A percentile compares a stretch with the other conserved stretches of the same genome.
Conservation (phyloP, 2,329 filamentous ascomycete genomes). For the Mycosphaerella arachidis region DNA sequence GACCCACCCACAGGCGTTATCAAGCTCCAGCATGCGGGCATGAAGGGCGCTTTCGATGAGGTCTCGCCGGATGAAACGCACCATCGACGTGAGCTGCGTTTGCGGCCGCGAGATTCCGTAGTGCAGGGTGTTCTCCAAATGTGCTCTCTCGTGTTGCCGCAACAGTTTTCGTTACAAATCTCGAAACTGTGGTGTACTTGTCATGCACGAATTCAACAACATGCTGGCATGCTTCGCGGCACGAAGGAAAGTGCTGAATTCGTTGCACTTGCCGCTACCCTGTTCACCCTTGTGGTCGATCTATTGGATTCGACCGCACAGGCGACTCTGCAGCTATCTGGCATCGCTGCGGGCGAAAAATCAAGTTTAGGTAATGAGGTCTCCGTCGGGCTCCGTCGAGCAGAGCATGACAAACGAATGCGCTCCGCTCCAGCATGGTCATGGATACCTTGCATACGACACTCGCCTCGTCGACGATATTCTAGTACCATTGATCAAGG, state of each 20-base stretch:
- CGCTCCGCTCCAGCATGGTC: conserved; percentile 19
- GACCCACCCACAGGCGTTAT: conserved; percentile 10
- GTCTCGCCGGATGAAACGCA: conserved; percentile 21
- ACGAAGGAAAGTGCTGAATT: conserved; percentile 28
- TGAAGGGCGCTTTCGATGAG: conserved; percentile 24
- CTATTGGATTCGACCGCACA: conserved; percentile 27
- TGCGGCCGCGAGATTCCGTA: conserved; percentile 22
- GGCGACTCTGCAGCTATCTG: conserved; percentile 25
- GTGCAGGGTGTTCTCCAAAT: conserved; percentile 25
- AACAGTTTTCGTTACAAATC: conserved; percentile 20
- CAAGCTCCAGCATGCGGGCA: conserved; percentile 19
- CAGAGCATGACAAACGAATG: not conserved
- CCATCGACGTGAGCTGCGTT: conserved; percentile 28
- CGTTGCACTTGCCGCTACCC: conserved; percentile 38
- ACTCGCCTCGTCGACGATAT: conserved; percentile 1
- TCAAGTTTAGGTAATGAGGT: not conserved
- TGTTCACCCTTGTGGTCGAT: conserved; percentile 36
- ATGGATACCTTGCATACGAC: conserved; percentile 15
- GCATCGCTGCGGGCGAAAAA: conserved; percentile 20
- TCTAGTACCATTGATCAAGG: conserved; percentile 11
- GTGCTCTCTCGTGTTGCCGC: conserved; percentile 28
- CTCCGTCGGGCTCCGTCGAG: not conserved
- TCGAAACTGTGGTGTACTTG: conserved; percentile 29
- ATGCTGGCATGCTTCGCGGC: conserved; percentile 10
- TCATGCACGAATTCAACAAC: conserved; percentile 17